Evolutionary conservation across 495 filamentous ascomycete species (phyloP), one percentile per base, ranked within the genome.

Genomic region (Bathelium albidoporum): DNA sequence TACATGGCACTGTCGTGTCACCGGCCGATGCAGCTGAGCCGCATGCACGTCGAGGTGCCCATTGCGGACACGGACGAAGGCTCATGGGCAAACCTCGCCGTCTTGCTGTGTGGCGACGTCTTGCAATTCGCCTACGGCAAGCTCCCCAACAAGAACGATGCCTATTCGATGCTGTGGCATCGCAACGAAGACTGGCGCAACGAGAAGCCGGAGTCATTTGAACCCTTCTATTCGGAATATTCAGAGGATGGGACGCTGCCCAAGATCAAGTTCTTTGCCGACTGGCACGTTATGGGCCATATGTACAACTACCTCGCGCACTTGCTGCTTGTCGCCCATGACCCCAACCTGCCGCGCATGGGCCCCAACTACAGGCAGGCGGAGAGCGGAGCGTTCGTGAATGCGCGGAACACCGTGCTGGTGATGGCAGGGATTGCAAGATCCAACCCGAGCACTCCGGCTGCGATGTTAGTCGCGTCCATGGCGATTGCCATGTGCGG

Each of bases 401-500:
- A 68, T 24, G 64, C 72, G 1, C 39, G 29, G 32, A 11, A 24
- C 16, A 41, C 26, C 10, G 59, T 60, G 59, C 59, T 29, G 14
- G 34, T 68, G 32, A 41, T 75, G 20, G 73, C 70, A 55, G 73
- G 73, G 0, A 70, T 72, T 59, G 73, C 73, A 3, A 29, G 73
- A 53, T 72, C 67, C 2, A 75, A 74, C 58, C 65, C 64, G 20
- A 68, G 69, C 59, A 66, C 63, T 49, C 70, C 72, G 32, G 71
- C 73, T 22, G 69, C 66, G 5, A 59, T 74, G 34, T 66, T 71
- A 39, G 69, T 62, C 34, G 73, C 73, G 0, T 64, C 59, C 11
- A 67, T 71, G 44, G 70, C 68, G 22, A 74, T 75, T 67, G 67
- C 68, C 11, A 70, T 69, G 66, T 75, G 73, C 45, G 72, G 73